Base-by-base conservation (phyloP, 441 rosid species). In the Lepidium campestre region DNA sequence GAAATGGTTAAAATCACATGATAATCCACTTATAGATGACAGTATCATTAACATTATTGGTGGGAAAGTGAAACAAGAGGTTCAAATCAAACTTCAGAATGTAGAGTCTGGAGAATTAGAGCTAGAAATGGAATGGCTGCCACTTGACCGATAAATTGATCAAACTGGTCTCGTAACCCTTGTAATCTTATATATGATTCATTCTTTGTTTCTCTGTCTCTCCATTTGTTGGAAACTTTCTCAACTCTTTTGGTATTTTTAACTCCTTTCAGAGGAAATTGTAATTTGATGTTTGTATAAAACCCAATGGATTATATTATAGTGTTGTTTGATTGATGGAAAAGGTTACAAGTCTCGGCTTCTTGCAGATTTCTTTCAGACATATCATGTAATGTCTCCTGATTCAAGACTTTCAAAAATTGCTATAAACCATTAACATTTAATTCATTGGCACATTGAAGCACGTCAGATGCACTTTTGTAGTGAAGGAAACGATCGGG, bases 51-150 rank as follows among this genome's bases (percentile, higher is more conserved):
- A 75, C 63, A 68, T 85, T 53, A 78, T 69, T 15, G 92, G 86
- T 29, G 99, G 99, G 42, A 84, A 67, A 69, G 88, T 93, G 60
- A 87, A 80, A 55, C 97, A 91, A 70, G 88, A 83, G 20, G 78
- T 91, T 53, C 80, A 79, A 61, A 79, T 93, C 59, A 75, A 82
- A 75, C 86, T 93, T 75, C 93, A 93, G 74, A 86, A 89, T 9
- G 97, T 91, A 1, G 95, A 93, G 79, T 85, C 83, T 71, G 95
- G 96, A 14, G 83, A 81, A 67, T 80, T 89, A 37, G 89, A 89
- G 68, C 82, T 93, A 3, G 96, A 89, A 77, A 89, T 93, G 18
- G 91, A 91, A 77, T 93, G 98, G 58, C 79, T 93, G 29, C 88
- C 95, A 36, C 95, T 91, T 36, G 89, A 86, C 18, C 97, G 89